phyloP scores from a whole-genome alignment of 2,329 filamentous ascomycete genomes.

The Zarea fungicola region DNA sequence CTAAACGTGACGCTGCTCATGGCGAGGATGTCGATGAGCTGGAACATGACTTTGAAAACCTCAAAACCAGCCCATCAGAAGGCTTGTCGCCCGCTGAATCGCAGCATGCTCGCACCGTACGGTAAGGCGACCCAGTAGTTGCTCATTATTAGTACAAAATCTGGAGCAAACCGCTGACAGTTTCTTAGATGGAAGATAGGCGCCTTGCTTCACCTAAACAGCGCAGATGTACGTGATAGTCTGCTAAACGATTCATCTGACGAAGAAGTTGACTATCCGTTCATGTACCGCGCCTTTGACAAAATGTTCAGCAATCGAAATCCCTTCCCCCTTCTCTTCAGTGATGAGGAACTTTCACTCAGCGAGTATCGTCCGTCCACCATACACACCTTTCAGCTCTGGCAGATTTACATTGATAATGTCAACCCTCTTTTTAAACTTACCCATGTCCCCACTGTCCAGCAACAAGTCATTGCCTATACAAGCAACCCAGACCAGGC shows the following conservation, averaged over 20 bases:
- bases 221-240: conserved; percentile 35
- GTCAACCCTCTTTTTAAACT: conserved; percentile 65
- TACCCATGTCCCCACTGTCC: conserved; percentile 60
- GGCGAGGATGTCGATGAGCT: conserved; percentile 51
- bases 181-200: too few species aligned
- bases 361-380: conserved; percentile 47
- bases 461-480: conserved; percentile 59
- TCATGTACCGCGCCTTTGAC: conserved; percentile 54
- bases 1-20: conserved; percentile 21
- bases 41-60: conserved; percentile 49
- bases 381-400: conserved; percentile 58
- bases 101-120: background rate
- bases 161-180: too few species aligned
- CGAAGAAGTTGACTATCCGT: conserved; percentile 47
- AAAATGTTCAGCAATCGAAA: conserved; percentile 52
- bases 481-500: conserved; percentile 50
- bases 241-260: conserved; percentile 50
- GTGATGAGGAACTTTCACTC: conserved; percentile 37
- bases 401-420: conserved; percentile 66
- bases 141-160: background rate
- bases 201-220: background rate
- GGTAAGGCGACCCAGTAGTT: too few species aligned
- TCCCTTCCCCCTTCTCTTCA: conserved; percentile 53
- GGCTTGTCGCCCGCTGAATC: conserved; percentile 30
- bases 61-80: conserved; percentile 48